These are phyloP conservation scores for Bretschneidera sinensis DNA, from an alignment of 345 rosid genomes.

Conservation along the genomic window DNA sequence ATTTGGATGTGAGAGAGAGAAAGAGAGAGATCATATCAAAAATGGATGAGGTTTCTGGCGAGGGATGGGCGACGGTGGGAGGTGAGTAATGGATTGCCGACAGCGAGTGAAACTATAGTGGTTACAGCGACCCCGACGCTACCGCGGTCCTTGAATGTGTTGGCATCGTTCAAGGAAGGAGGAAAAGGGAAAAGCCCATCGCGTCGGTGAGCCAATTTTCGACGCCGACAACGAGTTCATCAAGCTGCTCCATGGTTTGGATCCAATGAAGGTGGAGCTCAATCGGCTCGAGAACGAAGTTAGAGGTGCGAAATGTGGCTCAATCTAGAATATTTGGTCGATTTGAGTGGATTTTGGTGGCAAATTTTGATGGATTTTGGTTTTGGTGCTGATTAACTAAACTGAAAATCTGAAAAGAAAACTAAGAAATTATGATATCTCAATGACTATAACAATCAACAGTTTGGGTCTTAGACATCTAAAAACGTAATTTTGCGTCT, in stretches of 20 bases:
- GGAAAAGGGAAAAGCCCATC: conserved; percentile 48
- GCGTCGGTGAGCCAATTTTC: conserved; percentile 75
- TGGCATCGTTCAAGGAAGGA: conserved; percentile 68
- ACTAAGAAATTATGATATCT: too few relatives aligned
- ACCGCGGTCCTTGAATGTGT: conserved; percentile 37
- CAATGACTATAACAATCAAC: too few relatives aligned
- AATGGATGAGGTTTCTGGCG: conserved; percentile 47
- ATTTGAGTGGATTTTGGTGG: too few relatives aligned
- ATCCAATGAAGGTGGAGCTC: conserved; percentile 95
- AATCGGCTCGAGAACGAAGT: conserved; percentile 97
- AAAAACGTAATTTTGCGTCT: too few relatives aligned
- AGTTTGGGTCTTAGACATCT: too few relatives aligned
- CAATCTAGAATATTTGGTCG: conserved; percentile 52
- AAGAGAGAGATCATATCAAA: conserved; percentile 38
- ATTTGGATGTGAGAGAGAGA: conserved; percentile 1
- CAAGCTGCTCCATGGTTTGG: conserved; percentile 85
- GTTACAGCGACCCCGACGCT: conserved; percentile 12
- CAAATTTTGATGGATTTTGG: conserved; percentile 16
- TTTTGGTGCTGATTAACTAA: conserved; percentile 22
- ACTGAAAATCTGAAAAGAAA: too few relatives aligned
- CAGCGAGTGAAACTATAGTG: neutral
- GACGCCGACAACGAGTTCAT: conserved; percentile 94
- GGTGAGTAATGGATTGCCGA: conserved; percentile 2
- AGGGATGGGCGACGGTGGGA: conserved; percentile 34
- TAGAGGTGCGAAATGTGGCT: conserved; percentile 71